phyloP scores from a whole-genome alignment of 352 stramenopile species.

The Phytopythium kandeliae region DNA sequence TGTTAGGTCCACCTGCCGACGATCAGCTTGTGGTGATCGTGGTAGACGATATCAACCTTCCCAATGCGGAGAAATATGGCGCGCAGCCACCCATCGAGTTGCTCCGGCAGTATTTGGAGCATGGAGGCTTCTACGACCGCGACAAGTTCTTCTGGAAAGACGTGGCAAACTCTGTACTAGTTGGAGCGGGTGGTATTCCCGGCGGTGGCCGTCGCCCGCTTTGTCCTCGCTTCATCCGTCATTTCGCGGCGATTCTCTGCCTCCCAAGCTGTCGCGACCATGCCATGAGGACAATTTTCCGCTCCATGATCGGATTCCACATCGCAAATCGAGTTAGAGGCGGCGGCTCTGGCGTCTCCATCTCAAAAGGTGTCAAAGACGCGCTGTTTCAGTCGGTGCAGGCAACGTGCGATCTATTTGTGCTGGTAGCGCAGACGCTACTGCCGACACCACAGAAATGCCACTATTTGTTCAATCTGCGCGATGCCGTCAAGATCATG shows the following conservation, averaged over 20 bases:
- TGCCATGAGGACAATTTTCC: slow-evolving; percentile 88
- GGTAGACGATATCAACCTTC: slow-evolving; percentile 93
- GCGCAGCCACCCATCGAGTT: slow-evolving; percentile 77
- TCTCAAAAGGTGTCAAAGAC: slow-evolving; percentile 50
- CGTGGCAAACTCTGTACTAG: slow-evolving; percentile 54
- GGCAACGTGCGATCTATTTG: slow-evolving; percentile 58
- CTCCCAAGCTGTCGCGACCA: slow-evolving; percentile 64
- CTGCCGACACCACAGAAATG: slow-evolving; percentile 76
- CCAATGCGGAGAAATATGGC: slow-evolving; percentile 60
- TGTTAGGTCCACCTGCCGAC: slow-evolving; percentile 80
- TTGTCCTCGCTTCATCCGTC: slow-evolving; percentile 57
- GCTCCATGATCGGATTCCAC: slow-evolving; percentile 68
- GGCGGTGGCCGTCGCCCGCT: slow-evolving; percentile 49
- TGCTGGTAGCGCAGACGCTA: slow-evolving; percentile 39
- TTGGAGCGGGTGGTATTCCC: slow-evolving; percentile 54
- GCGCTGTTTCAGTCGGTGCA: slow-evolving; percentile 45
- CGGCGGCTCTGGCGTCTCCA: background rate
- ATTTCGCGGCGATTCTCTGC: slow-evolving; percentile 64
- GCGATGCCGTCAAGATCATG: slow-evolving; percentile 75
- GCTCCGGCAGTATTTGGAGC: slow-evolving; percentile 65
- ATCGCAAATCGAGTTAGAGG: slow-evolving; percentile 16
- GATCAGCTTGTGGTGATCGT: slow-evolving; percentile 74
- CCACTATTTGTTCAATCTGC: slow-evolving; percentile 83
- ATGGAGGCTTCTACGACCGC: slow-evolving; percentile 71
- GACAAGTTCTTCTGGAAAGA: slow-evolving; percentile 85